phyloP scores from a whole-genome alignment of 495 filamentous ascomycete species.

The Aspergillus leporis region DNA sequence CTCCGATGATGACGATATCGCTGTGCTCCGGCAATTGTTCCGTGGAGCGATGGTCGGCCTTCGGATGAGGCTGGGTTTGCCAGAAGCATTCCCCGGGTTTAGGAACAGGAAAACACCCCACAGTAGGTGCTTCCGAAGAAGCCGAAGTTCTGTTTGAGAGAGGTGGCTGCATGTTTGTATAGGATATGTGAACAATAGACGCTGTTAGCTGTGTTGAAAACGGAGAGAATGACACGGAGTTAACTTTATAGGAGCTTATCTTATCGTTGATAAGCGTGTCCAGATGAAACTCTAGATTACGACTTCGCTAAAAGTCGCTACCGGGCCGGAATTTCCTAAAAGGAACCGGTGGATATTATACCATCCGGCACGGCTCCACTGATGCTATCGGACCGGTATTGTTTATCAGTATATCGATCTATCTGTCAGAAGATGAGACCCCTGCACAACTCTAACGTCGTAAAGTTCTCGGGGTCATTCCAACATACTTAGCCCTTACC shows the following conservation, averaged over 20 bases:
- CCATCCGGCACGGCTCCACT: neutral
- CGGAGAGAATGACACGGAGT: neutral
- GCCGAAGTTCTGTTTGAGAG: neutral
- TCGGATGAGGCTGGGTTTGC: conserved; percentile 54
- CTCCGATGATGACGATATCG: conserved; percentile 69
- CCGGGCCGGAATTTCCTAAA: conserved; percentile 1
- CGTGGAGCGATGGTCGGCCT: conserved; percentile 53
- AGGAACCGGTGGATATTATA: neutral
- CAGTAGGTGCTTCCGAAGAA: neutral
- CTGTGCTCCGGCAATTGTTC: conserved; percentile 46
- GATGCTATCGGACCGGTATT: neutral
- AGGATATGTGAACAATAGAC: neutral
- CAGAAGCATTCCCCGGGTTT: conserved; percentile 66
- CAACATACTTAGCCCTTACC: neutral
- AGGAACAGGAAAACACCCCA: conserved; percentile 38
- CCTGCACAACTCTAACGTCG: neutral
- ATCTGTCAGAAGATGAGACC: neutral
- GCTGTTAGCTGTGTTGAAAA: neutral
- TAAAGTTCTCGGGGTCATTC: neutral
- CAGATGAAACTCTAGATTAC: neutral
- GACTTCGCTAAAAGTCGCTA: conserved; percentile 1
- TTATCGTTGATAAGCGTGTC: neutral
- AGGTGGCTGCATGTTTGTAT: neutral
- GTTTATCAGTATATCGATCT: neutral
- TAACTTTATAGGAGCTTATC: neutral